Base-by-base conservation (phyloP, 228 moss, liverwort and hornwort species). In the Sphagnum magellanicum region DNA sequence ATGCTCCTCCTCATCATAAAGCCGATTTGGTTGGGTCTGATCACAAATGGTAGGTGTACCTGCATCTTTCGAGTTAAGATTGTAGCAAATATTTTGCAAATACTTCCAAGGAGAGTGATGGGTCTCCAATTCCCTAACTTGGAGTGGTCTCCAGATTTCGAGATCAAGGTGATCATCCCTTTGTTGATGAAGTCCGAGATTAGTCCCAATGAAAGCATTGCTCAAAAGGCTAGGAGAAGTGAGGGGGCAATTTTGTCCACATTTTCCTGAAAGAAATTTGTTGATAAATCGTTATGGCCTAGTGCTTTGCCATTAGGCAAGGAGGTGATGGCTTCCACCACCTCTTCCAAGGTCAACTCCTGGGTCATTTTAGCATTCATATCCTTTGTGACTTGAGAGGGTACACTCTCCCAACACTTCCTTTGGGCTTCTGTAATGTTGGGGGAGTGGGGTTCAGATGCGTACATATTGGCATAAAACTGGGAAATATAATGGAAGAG, bases 71-170 rank as follows among this genome's bases (percentile, higher is more conserved):
- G 15, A 5, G 64, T 8, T 5, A 63, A 4, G 4, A 17, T 13
- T 52, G 64, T 72, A 1, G 71, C 64, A 1, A 53, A 0, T 1
- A 72, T 63, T 12, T 72, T 72, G 16, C 53, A 72, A 0, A 52
- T n/a, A 4, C 16, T 16, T 4, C 2, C 47, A 6, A 64, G 14
- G 1, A 64, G 10, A n/a, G 63, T 51, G 5, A 71, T 71, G 1
- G 63, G 71, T 48, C 16, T 10, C 32, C 32, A 32, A 32, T 32
- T 32, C 32, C 32, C 32, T 52, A 50, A 48, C 49, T 10, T 10
- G 9, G 52, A 48, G 1, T 48, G 14, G 66, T 67, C 66, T 12
- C 48, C 49, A 48, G 5, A 15, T 13, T 67, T 15, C 8, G 5
- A 0, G 10, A 50, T 67, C 4, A 49, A 8, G 6, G 46, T n/a